Base-by-base conservation (phyloP, 257 asterid genomes). In the Lantana camara region DNA sequence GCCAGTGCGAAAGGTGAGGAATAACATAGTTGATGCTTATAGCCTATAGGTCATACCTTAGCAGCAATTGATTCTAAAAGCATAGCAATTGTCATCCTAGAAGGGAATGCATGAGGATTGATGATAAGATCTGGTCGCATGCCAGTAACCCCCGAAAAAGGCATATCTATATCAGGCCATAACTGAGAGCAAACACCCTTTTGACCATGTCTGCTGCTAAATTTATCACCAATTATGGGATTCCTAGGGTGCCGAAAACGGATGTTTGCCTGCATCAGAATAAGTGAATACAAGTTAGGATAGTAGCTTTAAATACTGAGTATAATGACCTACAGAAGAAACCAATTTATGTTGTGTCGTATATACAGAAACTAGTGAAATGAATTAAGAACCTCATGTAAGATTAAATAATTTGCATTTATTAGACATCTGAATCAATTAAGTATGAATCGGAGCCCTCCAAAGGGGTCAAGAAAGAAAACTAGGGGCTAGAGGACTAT, bases 171-270 rank as follows among this genome's bases (percentile, higher is more conserved):
- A 62, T 90, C 99, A 67, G 86, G 80, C 96, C 97, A 94, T 49
- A 90, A 84, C 82, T 90, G 99, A 63, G 99, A 94, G 83, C 99
- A 94, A 55, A 94, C 99, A 77, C 99, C 99, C 83, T 94, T 94
- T 70, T 94, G 99, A 48, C 99, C 99, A 72, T 94, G 99, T 24
- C 99, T 82, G 77, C 99, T 94, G 85, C 99, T 94, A 78, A 94
- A 94, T 63, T 94, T 94, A 78, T 94, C 99, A 52, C 99, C 99
- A 70, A 94, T 90, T 55, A 85, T 59, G 21, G 99, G 99, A 80
- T 87, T 87, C 73, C 99, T 85, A 49, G 96, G 75, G 46, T 85
- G 85, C 46, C 99, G 80, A 57, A 94, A 73, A 15, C 97, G 95
- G 72, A 94, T 77, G 69, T 81, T 93, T 22, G 92, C 97, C 99